phyloP scores from a whole-genome alignment of 192 early-diverging fungal species.

The Entomortierella beljakovae region DNA sequence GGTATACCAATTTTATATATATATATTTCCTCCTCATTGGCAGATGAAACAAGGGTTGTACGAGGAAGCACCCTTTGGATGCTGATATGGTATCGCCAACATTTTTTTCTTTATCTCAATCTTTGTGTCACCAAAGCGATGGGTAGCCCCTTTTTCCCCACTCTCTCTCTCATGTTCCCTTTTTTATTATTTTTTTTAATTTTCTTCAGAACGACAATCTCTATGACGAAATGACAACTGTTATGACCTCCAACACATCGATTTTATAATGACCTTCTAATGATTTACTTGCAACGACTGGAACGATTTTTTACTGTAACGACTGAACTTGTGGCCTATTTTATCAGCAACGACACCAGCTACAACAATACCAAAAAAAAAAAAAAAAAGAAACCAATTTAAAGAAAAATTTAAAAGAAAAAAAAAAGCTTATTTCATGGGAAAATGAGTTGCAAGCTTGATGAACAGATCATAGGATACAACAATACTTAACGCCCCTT shows the following conservation, averaged over 20 bases:
- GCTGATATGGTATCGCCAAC: neutral
- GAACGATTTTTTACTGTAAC: neutral
- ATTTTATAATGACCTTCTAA: no score
- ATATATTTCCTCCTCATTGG: neutral
- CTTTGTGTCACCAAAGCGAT: neutral
- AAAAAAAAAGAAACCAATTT: neutral
- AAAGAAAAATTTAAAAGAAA: neutral
- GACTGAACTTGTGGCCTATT: neutral
- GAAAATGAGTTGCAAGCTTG: neutral
- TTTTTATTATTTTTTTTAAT: neutral
- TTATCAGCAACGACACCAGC: slow-evolving; percentile 1
- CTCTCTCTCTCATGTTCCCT: no score
- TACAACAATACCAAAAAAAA: neutral
- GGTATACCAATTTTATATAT: neutral
- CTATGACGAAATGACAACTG: slow-evolving; percentile 3
- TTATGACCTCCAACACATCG: slow-evolving; percentile 5
- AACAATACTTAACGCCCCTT: no score
- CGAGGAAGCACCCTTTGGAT: neutral
- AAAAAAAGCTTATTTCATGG: slow-evolving; percentile 6
- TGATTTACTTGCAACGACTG: slow-evolving; percentile 14
- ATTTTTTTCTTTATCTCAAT: neutral
- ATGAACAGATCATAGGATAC: neutral
- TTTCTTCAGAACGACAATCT: neutral
- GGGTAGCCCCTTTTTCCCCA: no score
- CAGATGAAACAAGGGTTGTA: neutral